Evolutionary conservation across 306 rosid species (phyloP), one percentile per base, ranked within the genome.

Genomic region (Begonia masoniana): DNA sequence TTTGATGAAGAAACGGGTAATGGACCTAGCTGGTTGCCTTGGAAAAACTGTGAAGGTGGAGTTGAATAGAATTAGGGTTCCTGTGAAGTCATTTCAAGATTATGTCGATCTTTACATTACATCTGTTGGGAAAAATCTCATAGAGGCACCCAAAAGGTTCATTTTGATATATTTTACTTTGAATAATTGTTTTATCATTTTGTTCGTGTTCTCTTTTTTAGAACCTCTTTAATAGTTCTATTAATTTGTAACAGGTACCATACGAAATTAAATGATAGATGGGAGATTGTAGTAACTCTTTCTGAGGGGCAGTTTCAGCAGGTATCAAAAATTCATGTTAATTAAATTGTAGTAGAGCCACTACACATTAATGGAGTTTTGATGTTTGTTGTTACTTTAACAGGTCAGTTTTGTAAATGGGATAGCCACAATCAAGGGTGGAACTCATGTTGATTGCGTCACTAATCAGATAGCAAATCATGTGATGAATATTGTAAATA

Each of bases 261-360:
- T 19, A 66, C 79, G 51, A 86, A 73, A 62, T 77, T 78, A 12
- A 87, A 85, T 64, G 99, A 83, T 10, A 78, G 99, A 77, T 91
- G 96, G 99, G 96, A 91, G 71, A 66, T 91, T 15, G 73, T 89
- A 14, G 92, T 73, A 58, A 85, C 92, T 68, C 68, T 86, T 49
- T 85, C 96, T 50, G 99, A 91, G 36, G 96, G 99, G 31, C 94
- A 91, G 54, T 91, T 91, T 74, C 95, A 91, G 45, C 99, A 86
- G 96, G 96, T 86, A 56, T 51, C 10, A 31, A n/a, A 13, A 19
- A 63, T 58, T 63, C 8, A 8, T 47, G 53, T 35, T 58, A 51
- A 41, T 41, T 59, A 15, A n/a, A 31, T 31, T 31, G 7, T 9
- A 2, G 39, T 31, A 31, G 39, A 31, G 9, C 39, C 39, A 31